A percentile compares a stretch with the other conserved stretches of the same genome.
Evolutionary conservation across 225 moss, liverwort and hornwort species (phyloP).

Genomic region (Marchantia polymorpha): DNA sequence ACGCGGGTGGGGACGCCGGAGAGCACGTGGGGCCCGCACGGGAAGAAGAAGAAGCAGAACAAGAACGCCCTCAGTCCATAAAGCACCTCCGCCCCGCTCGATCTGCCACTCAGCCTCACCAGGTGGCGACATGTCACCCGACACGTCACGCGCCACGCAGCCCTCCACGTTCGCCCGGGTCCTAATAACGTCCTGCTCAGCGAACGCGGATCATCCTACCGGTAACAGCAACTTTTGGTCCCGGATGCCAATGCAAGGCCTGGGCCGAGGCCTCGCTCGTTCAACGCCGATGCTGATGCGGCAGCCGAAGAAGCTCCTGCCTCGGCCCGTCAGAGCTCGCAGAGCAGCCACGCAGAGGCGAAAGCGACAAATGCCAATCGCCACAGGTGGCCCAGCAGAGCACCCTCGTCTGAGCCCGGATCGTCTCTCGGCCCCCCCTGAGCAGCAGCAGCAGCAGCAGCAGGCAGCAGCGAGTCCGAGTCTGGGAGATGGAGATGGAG

Average conservation of each 20-base stretch:
- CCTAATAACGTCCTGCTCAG: neutral
- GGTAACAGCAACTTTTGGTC: neutral
- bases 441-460: too few relatives aligned
- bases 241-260: neutral
- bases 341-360: too few relatives aligned
- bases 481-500: neutral
- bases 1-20: neutral
- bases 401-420: too few relatives aligned
- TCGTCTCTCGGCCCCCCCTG: too few relatives aligned
- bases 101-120: neutral
- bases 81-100: neutral
- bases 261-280: neutral
- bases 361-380: too few relatives aligned
- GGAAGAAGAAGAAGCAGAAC: neutral
- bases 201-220: neutral
- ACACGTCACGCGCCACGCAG: neutral
- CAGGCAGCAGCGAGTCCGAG: neutral
- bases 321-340: neutral
- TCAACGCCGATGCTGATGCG: too few relatives aligned
- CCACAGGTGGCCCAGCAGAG: too few relatives aligned
- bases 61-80: too few relatives aligned
- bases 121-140: constrained; percentile 7
- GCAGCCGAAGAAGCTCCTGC: neutral
- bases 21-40: neutral
- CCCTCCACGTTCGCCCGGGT: neutral